A percentile compares a stretch with the other conserved stretches of the same genome.
These are phyloP conservation scores for Mycotypha africana DNA, from an alignment of 371 early-diverging fungal genomes.

Conservation along the genomic window DNA sequence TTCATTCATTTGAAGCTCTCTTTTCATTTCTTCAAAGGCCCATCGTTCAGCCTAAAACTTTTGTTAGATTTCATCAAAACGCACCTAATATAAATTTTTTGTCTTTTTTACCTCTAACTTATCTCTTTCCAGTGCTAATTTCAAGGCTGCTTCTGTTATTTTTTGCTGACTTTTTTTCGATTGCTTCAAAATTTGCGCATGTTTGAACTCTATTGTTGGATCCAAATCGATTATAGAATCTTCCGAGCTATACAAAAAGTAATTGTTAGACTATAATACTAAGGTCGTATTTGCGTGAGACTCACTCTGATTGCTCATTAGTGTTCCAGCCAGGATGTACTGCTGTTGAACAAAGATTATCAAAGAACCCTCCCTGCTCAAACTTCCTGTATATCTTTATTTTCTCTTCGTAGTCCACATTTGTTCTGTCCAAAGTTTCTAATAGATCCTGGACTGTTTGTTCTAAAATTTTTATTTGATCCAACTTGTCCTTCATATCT, in stretches of 20 bases:
- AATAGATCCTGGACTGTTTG: constrained; percentile 21
- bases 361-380: constrained; percentile 40
- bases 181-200: constrained; percentile 5
- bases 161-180: constrained; percentile 20
- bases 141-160: constrained; percentile 30
- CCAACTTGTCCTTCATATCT: constrained; percentile 26
- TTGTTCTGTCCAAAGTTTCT: constrained; percentile 15
- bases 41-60: constrained; percentile 27
- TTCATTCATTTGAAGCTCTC: constrained; percentile 16
- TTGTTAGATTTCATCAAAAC: too few species aligned
- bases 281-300: background rate
- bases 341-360: constrained; percentile 18
- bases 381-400: constrained; percentile 27
- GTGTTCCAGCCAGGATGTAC: too few species aligned
- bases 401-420: constrained; percentile 23
- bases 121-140: constrained; percentile 29
- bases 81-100: too few species aligned
- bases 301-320: constrained; percentile 30
- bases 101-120: constrained; percentile 27
- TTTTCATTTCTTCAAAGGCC: constrained; percentile 35
- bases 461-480: constrained; percentile 17
- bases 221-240: constrained; percentile 19
- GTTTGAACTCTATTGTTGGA: constrained; percentile 2
- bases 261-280: background rate
- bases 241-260: constrained; percentile 17